Base-by-base conservation (phyloP, 2,329 filamentous ascomycete species). In the Colletotrichum musae region DNA sequence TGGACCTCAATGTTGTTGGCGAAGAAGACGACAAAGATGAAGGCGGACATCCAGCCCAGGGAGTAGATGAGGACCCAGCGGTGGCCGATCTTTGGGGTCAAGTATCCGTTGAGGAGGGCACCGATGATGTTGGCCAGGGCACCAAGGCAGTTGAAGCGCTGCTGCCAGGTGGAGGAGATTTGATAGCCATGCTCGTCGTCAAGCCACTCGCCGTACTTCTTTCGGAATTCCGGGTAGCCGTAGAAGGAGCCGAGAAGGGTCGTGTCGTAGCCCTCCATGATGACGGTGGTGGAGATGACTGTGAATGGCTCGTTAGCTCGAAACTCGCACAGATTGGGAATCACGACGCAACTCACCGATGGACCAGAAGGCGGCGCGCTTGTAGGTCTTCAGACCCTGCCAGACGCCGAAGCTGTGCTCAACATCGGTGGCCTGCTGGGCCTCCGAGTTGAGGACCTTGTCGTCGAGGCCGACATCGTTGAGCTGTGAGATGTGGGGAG, bases 201-300 rank as follows among this genome's bases (percentile, higher is more conserved):
- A 15, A 77, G 72, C 24, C 58, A 81, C 4, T 73, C 74, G 51
- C 84, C 84, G 66, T 84, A 87, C 72, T 77, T 83, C 66, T 73
- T 72, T 9, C 75, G 77, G 73, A 80, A 85, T 65, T 64, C 71
- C 1, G 75, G 81, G 74, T 84, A 85, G 5, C 78, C 84, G 70
- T 80, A 84, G 74, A 86, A 85, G 18, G 80, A 82, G n/a, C 78
- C 71, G n/a, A 87, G 74, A 0, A 87, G 76, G 41, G 82, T 83
- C 2, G 82, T 79, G 58, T 86, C 84, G 74, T 86, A 86, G 3
- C 85, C 85, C 68, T 86, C 85, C 85, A 86, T 86, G 70, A 86
- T 79, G 61, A 86, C 80, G 4, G 82, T 80, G n/a, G 80, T 80
- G 13, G 82, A 84, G 62, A 85, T 81, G 64, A 79, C 79, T 81